Base-by-base conservation (phyloP, 2,329 filamentous ascomycete genomes). In the Aciculosporium take region DNA sequence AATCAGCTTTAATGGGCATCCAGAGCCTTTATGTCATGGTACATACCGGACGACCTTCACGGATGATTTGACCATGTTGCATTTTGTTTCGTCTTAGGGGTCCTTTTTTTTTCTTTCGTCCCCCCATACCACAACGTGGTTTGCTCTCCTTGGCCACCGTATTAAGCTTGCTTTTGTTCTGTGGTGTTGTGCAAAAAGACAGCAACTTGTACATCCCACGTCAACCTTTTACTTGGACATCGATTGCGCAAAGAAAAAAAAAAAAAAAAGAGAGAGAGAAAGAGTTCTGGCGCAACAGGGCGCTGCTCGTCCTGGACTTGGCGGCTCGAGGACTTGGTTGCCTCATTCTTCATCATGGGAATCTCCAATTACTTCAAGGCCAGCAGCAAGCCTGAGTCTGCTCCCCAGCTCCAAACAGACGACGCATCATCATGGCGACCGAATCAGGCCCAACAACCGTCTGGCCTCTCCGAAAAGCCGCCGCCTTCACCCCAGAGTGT, bases 311-410 rank as follows among this genome's bases (percentile, higher is more conserved):
- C 7, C 18, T 13, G 10, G 31, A 12, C 10, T 33, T 13, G 17
- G 31, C 17, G 31, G 13, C 31, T 33, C 10, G 9, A 20, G 12
- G 17, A 20, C 7, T 18, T 21, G 31, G 31, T 21, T 18, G 31
- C 18, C 31, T 21, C 31, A 18, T 33, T 7, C n/a, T 30, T 25
- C 53, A 59, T 43, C 33, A 81, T 81, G 78, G 76, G 76, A 45
- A 53, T 81, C 46, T 67, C 65, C 38, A 72, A 59, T 54, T 81
- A 81, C 52, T 79, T 81, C 66, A 78, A 74, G 62, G 63, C 70
- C 20, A 33, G 32, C 34, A 64, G 40, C 17, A 48, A 47, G 42
- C 8, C 46, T 7, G 45, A 49, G 35, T 34, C 46, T 35, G 30
- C 47, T 24, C 27, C 45, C 13, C 46, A 40, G 38, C 39, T 41